Base-by-base conservation (phyloP, 176 grass and related monocot genomes). In the Avena atlantica region DNA sequence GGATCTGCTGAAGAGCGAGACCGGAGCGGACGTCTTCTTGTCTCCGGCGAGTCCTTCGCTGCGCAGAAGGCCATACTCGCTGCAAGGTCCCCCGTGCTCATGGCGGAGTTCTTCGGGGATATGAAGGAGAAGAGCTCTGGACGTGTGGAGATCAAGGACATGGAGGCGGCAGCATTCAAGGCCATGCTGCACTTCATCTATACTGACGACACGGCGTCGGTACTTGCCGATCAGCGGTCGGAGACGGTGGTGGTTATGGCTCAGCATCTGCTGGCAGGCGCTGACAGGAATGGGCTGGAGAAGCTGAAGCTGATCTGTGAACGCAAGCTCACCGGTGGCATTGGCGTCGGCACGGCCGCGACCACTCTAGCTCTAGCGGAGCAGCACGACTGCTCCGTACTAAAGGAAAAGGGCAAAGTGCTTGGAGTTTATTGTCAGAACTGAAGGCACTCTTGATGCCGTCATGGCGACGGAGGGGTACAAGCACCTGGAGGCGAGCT, bases 221-320 rank as follows among this genome's bases (percentile, higher is more conserved):
- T 37, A 4, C 66, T 69, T 6, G 58, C n/a, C 14, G 66, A 19
- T 1, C 1, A 37, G 2, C 7, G 0, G 29, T 6, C 6, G 0
- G 65, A 68, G 65, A 9, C 14, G 65, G 15, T 31, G 31, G 31
- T 36, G 65, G 14, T 4, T 34, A 17, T 68, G 65, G 56, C 76
- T 24, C 66, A 83, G 67, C 90, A 86, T 78, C 57, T 92, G 60
- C 82, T 89, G 51, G 86, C 83, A 5, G 90, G 70, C 50, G 90
- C 78, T 17, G 86, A 92, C 76, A 57, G 83, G 12, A 86, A 92
- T 27, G 82, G 74, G 1, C 60, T 92, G 16, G 86, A 92, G 12
- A 78, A 48, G 65, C 87, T 86, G n/a, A 92, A 88, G 79, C 16
- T 86, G 25, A 83, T 92, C 4, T 88, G 86, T 70, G 90, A 88